A percentile compares a stretch with the other conserved stretches of the same genome.
Conservation (phyloP, 176 grass and related monocot species). For the Rhipidocladum racemiflorum region DNA sequence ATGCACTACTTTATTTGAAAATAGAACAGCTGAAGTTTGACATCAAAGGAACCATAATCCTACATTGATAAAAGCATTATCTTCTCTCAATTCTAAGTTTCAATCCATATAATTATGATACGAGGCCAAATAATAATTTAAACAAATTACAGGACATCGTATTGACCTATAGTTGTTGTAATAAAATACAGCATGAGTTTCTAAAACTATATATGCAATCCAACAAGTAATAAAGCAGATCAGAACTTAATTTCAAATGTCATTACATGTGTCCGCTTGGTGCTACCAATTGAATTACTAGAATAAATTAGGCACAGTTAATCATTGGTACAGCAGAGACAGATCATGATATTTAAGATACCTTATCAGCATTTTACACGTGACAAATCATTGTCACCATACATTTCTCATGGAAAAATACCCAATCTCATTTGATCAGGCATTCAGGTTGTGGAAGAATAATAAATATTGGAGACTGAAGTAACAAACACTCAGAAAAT, state of each 20-base stretch:
- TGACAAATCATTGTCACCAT: background rate
- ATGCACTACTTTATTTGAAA: constrained; percentile 6
- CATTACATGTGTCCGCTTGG: background rate
- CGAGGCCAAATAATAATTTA: background rate
- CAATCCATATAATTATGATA: background rate
- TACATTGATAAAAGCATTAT: background rate
- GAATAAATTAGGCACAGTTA: background rate
- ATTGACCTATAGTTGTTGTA: background rate
- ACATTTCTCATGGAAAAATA: background rate
- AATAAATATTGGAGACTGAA: background rate
- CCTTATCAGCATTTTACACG: background rate
- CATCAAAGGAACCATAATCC: background rate
- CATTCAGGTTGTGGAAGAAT: background rate
- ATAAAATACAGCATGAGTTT: background rate
- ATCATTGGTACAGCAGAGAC: background rate
- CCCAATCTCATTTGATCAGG: background rate
- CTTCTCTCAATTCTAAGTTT: background rate
- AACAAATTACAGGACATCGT: background rate
- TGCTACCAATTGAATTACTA: background rate
- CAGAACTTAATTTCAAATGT: background rate
- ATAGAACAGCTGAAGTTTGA: background rate
- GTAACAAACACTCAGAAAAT: background rate
- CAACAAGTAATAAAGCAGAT: background rate
- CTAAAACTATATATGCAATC: background rate
- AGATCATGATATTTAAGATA: background rate